Evolutionary conservation across 1,284 basidiomycete genomes (phyloP).

Genomic region (Leccinum olivaceoglutinosum): DNA sequence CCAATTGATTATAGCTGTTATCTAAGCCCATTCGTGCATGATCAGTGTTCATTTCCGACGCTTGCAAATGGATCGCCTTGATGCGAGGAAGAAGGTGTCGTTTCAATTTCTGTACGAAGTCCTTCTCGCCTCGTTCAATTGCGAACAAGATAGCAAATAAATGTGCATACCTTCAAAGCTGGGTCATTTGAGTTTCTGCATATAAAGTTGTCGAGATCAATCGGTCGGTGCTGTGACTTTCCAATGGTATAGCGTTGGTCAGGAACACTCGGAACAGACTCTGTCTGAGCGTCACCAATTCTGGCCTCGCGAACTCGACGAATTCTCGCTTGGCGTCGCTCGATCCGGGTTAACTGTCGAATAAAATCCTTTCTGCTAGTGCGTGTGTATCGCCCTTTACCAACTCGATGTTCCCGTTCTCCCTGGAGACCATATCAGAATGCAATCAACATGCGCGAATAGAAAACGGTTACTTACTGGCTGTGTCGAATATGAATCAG

Average conservation of each 20-base stretch:
- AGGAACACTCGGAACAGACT: background rate
- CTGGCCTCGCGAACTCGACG: background rate
- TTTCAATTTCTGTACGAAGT: background rate
- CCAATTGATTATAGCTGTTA: no score
- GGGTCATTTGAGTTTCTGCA: background rate
- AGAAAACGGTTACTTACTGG: background rate
- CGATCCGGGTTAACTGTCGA: background rate
- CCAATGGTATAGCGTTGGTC: background rate
- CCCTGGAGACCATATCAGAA: slow-evolving; percentile 9
- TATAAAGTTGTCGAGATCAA: background rate
- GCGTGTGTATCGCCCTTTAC: background rate
- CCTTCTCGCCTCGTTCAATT: background rate
- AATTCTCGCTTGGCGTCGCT: background rate
- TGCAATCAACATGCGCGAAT: background rate
- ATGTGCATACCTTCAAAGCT: background rate
- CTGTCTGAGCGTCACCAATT: no score
- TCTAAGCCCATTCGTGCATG: background rate
- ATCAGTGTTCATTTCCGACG: background rate
- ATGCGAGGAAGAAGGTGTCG: background rate
- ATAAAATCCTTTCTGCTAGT: slow-evolving; percentile 1
- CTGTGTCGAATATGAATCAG: slow-evolving; percentile 10
- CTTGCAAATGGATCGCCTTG: background rate
- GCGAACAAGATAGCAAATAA: background rate
- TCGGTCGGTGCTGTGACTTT: background rate
- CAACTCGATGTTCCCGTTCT: slow-evolving; percentile 5